Conservation (phyloP, 495 filamentous ascomycete genomes). For the Xylaria acuta region DNA sequence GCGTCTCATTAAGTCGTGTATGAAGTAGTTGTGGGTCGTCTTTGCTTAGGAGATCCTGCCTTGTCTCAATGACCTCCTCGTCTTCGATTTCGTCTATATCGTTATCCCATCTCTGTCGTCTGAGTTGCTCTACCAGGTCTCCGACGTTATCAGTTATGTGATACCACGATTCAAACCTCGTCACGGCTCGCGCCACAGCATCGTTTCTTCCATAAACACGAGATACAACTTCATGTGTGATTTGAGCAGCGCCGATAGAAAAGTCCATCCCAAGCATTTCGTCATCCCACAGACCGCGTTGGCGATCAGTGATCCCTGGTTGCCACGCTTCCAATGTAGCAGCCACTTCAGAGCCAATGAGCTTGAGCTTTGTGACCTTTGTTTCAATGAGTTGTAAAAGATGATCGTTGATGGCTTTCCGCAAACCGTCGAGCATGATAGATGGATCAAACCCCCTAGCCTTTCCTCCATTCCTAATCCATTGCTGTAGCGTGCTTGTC, state of each 20-base stretch:
- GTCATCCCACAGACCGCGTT: constrained; percentile 67
- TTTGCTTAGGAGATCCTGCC: constrained; percentile 67
- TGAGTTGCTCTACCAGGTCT: constrained; percentile 68
- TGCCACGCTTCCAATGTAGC: constrained; percentile 60
- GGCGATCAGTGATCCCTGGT: constrained; percentile 50
- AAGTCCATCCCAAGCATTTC: constrained; percentile 55
- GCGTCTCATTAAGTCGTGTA: constrained; percentile 62
- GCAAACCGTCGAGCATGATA: constrained; percentile 69
- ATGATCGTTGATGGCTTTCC: constrained; percentile 70
- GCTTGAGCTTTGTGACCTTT: constrained; percentile 62
- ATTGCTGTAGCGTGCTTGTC: constrained; percentile 71
- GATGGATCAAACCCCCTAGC: constrained; percentile 62
- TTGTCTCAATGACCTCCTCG: constrained; percentile 71
- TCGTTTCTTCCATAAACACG: constrained; percentile 69
- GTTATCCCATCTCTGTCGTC: constrained; percentile 74
- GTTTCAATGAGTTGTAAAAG: constrained; percentile 64
- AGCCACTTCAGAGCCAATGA: constrained; percentile 64
- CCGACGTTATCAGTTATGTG: constrained; percentile 65
- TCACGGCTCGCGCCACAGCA: constrained; percentile 63
- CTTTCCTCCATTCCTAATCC: constrained; percentile 66
- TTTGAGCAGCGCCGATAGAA: constrained; percentile 48
- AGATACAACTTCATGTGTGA: constrained; percentile 53
- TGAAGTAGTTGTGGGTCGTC: constrained; percentile 74
- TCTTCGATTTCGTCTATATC: constrained; percentile 78
- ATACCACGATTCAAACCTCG: constrained; percentile 72